Evolutionary conservation across 176 grass and related monocot species (phyloP).

Genomic region (Avena insularis): DNA sequence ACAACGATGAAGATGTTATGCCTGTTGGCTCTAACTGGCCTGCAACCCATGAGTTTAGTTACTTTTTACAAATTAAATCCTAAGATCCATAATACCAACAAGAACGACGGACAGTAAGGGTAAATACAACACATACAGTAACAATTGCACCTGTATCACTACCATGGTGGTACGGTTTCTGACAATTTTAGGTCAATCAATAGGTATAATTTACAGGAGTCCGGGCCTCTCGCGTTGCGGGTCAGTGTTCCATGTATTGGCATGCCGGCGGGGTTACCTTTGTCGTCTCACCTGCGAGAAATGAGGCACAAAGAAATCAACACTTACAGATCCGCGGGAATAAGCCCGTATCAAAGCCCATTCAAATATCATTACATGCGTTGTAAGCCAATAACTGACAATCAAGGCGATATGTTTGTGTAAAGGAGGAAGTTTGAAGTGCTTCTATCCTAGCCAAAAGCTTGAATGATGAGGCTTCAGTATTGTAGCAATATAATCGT

Average conservation of each 20-base stretch:
- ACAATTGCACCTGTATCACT: slow-evolving; percentile 5
- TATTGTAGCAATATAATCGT: not conserved
- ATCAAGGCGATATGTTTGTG: not conserved
- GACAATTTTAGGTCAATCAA: slow-evolving; percentile 41
- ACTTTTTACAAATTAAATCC: slow-evolving; percentile 20
- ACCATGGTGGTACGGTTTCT: slow-evolving; percentile 37
- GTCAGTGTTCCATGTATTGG: slow-evolving; percentile 87
- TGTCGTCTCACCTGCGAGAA: slow-evolving; percentile 70
- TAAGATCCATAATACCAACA: slow-evolving; percentile 25
- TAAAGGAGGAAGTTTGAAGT: not conserved
- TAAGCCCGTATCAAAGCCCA: not conserved
- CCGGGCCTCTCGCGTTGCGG: not conserved
- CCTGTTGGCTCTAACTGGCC: not conserved
- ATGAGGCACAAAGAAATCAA: not conserved
- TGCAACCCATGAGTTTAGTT: not conserved
- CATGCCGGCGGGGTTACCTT: slow-evolving; percentile 63
- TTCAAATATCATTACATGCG: not conserved
- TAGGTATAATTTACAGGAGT: slow-evolving; percentile 50
- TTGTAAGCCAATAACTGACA: not conserved
- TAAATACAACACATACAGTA: slow-evolving; percentile 35
- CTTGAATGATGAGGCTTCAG: not conserved
- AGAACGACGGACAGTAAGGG: slow-evolving; percentile 1
- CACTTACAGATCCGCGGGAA: too few species aligned
- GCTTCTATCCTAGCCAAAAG: not conserved
- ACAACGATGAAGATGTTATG: slow-evolving; percentile 9